Evolutionary conservation across 306 rosid species (phyloP).

Genomic region (Hippophae rhamnoides): DNA sequence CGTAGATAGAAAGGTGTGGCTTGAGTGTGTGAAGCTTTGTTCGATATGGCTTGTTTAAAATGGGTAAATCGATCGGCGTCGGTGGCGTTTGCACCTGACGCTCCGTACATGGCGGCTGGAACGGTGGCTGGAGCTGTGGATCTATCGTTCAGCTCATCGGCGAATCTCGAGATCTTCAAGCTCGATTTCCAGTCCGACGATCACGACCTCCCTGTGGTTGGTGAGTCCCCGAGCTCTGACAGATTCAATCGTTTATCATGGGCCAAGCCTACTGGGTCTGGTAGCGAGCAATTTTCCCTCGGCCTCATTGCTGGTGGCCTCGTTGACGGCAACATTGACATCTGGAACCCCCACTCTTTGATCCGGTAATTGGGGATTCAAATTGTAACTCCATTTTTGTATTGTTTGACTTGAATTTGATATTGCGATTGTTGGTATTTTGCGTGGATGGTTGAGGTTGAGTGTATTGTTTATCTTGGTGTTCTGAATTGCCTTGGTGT

Average conservation of each 20-base stretch:
- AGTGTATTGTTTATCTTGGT: no score
- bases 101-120: slow-evolving; percentile 88
- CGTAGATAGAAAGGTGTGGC: no score
- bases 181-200: slow-evolving; percentile 96
- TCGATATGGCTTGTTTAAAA: slow-evolving; percentile 73
- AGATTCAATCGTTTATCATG: slow-evolving; percentile 81
- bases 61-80: slow-evolving; percentile 89
- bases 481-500: no score
- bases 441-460: no score
- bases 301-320: slow-evolving; percentile 92
- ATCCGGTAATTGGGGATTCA: slow-evolving; percentile 54
- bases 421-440: no score
- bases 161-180: slow-evolving; percentile 84
- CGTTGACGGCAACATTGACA: slow-evolving; percentile 80
- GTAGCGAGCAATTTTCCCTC: slow-evolving; percentile 46
- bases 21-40: neutral
- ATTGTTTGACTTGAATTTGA: slow-evolving; percentile 9
- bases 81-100: slow-evolving; percentile 90
- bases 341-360: slow-evolving; percentile 84
- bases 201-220: slow-evolving; percentile 66
- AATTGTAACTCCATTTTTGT: slow-evolving; percentile 1
- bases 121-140: slow-evolving; percentile 99
- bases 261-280: slow-evolving; percentile 50
- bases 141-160: slow-evolving; percentile 91
- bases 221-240: slow-evolving; percentile 78